A percentile compares a stretch with the other conserved stretches of the same genome.
Evolutionary conservation across 305 asterid genomes (phyloP).

Genomic region (Fraxinus xanthoxyloides): DNA sequence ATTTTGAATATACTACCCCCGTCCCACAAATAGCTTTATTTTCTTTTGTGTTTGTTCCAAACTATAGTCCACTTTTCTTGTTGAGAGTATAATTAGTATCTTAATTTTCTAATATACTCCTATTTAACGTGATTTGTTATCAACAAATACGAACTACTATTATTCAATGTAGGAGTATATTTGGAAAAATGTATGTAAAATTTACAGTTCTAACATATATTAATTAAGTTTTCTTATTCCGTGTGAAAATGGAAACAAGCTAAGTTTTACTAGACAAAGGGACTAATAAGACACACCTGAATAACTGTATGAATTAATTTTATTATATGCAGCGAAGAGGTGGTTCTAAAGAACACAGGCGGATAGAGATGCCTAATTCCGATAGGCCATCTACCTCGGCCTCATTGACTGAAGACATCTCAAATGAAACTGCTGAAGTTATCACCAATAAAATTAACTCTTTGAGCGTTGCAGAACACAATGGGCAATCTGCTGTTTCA

Average conservation of each 20-base stretch:
- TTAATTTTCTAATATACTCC: too few species aligned
- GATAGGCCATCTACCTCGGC: constrained; percentile 29
- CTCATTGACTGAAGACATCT: constrained; percentile 29
- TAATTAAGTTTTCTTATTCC: not conserved
- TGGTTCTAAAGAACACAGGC: constrained; percentile 39
- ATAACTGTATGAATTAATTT: constrained; percentile 7
- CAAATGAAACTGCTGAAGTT: constrained; percentile 44
- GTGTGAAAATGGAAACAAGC: not conserved
- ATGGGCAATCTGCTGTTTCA: constrained; percentile 37
- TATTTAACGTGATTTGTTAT: too few species aligned
- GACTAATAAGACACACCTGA: not conserved
- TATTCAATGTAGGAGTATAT: not conserved
- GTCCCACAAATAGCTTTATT: not conserved
- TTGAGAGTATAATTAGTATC: not conserved
- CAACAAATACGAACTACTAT: not conserved
- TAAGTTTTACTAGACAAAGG: too few species aligned
- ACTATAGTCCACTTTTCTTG: not conserved
- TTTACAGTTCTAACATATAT: not conserved
- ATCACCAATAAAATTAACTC: constrained; percentile 36
- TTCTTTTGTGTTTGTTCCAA: not conserved
- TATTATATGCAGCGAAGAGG: constrained; percentile 47
- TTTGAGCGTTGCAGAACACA: constrained; percentile 48
- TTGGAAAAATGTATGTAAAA: not conserved
- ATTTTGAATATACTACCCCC: not conserved
- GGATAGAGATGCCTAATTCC: constrained; percentile 50